Evolutionary conservation across 2,329 filamentous ascomycete genomes (phyloP).

Genomic region (Pyricularia sp.): DNA sequence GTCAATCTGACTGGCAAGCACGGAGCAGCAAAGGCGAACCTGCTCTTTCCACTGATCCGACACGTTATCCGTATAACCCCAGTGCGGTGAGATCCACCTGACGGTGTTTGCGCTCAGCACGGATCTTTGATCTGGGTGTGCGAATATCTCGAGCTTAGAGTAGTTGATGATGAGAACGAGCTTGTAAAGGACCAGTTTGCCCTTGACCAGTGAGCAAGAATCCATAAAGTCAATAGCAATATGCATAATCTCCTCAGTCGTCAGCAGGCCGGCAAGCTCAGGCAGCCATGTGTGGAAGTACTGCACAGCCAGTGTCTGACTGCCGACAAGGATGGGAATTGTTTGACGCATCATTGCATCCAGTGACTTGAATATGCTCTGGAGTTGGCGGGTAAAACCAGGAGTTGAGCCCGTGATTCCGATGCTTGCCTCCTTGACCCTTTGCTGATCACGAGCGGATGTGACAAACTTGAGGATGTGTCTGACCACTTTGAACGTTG

Average conservation of each 20-base stretch:
- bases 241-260: slow-evolving; percentile 76
- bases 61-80: slow-evolving; percentile 66
- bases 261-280: slow-evolving; percentile 69
- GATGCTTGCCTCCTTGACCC: slow-evolving; percentile 78
- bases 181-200: slow-evolving; percentile 87
- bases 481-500: slow-evolving; percentile 89
- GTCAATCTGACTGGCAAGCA: slow-evolving; percentile 77
- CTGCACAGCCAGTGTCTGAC: slow-evolving; percentile 89
- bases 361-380: slow-evolving; percentile 80
- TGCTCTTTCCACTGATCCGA: slow-evolving; percentile 88
- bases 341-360: slow-evolving; percentile 84
- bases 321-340: slow-evolving; percentile 80
- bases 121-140: slow-evolving; percentile 63
- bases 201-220: slow-evolving; percentile 77
- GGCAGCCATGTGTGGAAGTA: slow-evolving; percentile 98
- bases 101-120: slow-evolving; percentile 73
- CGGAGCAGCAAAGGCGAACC: slow-evolving; percentile 85
- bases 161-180: slow-evolving; percentile 90
- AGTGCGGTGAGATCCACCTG: slow-evolving; percentile 87
- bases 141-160: slow-evolving; percentile 72
- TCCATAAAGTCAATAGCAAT: slow-evolving; percentile 92
- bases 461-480: slow-evolving; percentile 94
- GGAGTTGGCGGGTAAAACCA: slow-evolving; percentile 72
- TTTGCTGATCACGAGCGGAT: slow-evolving; percentile 77
- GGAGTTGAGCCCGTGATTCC: slow-evolving; percentile 66